A percentile compares a stretch with the other conserved stretches of the same genome.
These are phyloP conservation scores for Gamsiella multidivaricata DNA, from an alignment of 192 early-diverging fungal species.

Conservation along the genomic window DNA sequence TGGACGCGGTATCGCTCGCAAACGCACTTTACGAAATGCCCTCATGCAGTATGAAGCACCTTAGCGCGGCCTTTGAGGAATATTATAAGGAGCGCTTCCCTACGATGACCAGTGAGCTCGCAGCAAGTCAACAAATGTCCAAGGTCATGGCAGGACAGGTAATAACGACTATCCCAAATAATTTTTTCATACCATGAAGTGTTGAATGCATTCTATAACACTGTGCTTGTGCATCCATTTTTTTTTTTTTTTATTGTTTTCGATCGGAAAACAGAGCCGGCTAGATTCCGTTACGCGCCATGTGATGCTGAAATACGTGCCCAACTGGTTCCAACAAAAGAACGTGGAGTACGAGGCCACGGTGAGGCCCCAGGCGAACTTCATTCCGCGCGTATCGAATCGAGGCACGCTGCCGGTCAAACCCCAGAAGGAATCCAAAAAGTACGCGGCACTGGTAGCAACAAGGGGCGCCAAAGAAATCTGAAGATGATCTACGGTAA, in stretches of 20 bases:
- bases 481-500: too few species aligned
- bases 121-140: not conserved
- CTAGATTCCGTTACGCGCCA: slow-evolving; percentile 5
- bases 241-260: not conserved
- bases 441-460: not conserved
- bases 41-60: not conserved
- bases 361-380: slow-evolving; percentile 12
- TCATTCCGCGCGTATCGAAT: slow-evolving; percentile 5
- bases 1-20: slow-evolving; percentile 20
- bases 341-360: slow-evolving; percentile 2
- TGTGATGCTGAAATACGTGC: slow-evolving; percentile 2
- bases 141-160: slow-evolving; percentile 12
- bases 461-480: too few species aligned
- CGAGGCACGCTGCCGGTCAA: slow-evolving; percentile 2
- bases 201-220: too few species aligned
- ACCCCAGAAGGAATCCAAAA: too few species aligned
- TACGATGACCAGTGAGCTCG: slow-evolving; percentile 3
- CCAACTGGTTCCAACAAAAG: slow-evolving; percentile 13
- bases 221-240: too few species aligned
- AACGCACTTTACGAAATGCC: slow-evolving; percentile 22
- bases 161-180: too few species aligned
- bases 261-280: not conserved
- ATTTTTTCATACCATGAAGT: too few species aligned
- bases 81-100: slow-evolving; percentile 15
- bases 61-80: not conserved